phyloP scores from a whole-genome alignment of 2,329 filamentous ascomycete species.

The Seiridium cupressi region DNA sequence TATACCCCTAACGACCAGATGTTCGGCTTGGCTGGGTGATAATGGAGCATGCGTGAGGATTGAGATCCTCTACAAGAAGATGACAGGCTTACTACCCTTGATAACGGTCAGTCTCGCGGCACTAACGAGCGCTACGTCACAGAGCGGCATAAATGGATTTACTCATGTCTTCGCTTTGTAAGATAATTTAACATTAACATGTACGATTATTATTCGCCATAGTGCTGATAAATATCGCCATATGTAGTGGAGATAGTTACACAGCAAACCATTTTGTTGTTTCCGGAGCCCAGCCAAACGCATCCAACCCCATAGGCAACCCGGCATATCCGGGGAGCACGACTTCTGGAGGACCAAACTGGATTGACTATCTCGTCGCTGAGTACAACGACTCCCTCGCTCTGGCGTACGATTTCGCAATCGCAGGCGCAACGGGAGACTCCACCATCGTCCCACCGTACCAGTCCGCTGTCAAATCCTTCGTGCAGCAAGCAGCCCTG shows the following conservation, averaged over 20 bases:
- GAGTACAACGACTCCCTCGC: not conserved
- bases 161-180: too few species aligned
- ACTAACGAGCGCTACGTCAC: too few species aligned
- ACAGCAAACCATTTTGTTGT: not conserved
- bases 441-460: not conserved
- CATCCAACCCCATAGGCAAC: not conserved
- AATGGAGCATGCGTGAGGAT: too few species aligned
- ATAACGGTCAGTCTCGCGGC: too few species aligned
- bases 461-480: not conserved
- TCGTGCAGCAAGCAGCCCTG: not conserved
- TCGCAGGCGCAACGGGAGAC: not conserved
- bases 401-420: not conserved
- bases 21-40: too few species aligned
- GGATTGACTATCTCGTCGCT: not conserved
- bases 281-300: not conserved
- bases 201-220: too few species aligned
- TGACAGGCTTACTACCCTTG: too few species aligned
- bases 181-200: too few species aligned
- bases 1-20: too few species aligned
- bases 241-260: not conserved
- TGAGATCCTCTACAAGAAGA: too few species aligned
- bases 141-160: too few species aligned
- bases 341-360: not conserved
- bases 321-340: not conserved
- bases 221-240: not conserved